Conservation (phyloP, 2,329 filamentous ascomycete genomes). For the Exophiala xenobiotica region DNA sequence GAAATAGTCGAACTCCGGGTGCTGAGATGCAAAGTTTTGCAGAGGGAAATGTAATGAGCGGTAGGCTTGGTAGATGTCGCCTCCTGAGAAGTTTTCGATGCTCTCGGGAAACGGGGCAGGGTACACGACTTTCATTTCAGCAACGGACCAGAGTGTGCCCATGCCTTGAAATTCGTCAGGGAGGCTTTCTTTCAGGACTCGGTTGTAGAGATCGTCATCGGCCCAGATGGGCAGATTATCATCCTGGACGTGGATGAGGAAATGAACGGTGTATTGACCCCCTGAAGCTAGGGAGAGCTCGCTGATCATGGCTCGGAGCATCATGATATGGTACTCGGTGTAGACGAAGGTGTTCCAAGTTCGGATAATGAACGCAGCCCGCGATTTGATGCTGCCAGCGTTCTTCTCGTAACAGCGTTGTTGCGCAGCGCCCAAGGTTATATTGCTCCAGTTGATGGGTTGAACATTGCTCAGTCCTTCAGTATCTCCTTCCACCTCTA, state of each 20-base stretch:
- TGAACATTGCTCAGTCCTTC: slow-evolving; percentile 24
- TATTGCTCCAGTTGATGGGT: slow-evolving; percentile 55
- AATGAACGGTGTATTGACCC: slow-evolving; percentile 75
- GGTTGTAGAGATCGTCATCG: slow-evolving; percentile 63
- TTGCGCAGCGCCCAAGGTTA: slow-evolving; percentile 72
- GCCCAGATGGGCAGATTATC: slow-evolving; percentile 71
- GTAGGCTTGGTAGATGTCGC: slow-evolving; percentile 42
- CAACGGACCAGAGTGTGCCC: slow-evolving; percentile 36
- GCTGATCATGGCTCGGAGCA: slow-evolving; percentile 29
- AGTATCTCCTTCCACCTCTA: slow-evolving; percentile 20
- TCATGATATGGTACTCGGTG: slow-evolving; percentile 25
- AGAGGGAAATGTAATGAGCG: slow-evolving; percentile 62
- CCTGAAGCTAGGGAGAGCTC: slow-evolving; percentile 65
- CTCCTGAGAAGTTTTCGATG: slow-evolving; percentile 32
- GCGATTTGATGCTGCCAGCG: slow-evolving; percentile 44
- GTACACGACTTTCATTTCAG: slow-evolving; percentile 28
- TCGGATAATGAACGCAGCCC: slow-evolving; percentile 28
- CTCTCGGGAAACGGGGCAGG: slow-evolving; percentile 31
- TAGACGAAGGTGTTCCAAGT: slow-evolving; percentile 30
- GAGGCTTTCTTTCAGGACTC: slow-evolving; percentile 44
- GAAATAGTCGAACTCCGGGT: slow-evolving; percentile 65
- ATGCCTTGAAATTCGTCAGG: slow-evolving; percentile 39
- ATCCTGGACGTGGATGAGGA: slow-evolving; percentile 76
- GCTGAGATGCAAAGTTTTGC: slow-evolving; percentile 62
- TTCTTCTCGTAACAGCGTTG: slow-evolving; percentile 66